Percentiles rank a stretch among this genome's conserved stretches.
These are phyloP conservation scores for Drosera spatulata DNA, from an alignment of 179 eudicot species.

Conservation along the genomic window DNA sequence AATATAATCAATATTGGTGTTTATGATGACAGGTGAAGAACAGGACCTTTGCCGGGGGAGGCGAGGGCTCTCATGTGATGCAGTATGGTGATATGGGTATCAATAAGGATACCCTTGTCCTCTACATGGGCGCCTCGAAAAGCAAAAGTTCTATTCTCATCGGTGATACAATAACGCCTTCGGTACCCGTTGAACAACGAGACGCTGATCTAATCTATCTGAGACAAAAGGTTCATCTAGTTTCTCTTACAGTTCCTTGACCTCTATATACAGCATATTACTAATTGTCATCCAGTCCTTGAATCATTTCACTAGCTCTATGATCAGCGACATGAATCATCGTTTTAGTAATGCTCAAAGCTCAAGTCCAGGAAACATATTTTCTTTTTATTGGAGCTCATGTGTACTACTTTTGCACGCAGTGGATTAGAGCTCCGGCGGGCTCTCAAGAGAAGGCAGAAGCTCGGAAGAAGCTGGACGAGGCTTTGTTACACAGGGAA, in stretches of 20 bases:
- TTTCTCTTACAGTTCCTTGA: neutral
- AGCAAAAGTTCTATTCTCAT: conserved; percentile 8
- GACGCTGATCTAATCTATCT: conserved; percentile 59
- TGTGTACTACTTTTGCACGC: neutral
- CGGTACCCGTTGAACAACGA: conserved; percentile 38
- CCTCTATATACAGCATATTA: too few relatives aligned
- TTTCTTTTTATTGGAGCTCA: too few relatives aligned
- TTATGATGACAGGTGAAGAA: conserved; percentile 16
- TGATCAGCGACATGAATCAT: too few relatives aligned
- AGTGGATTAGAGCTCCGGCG: conserved; percentile 52
- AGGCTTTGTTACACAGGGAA: conserved; percentile 47
- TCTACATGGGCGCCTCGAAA: conserved; percentile 28
- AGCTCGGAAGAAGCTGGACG: conserved; percentile 44
- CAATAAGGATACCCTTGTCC: conserved; percentile 21
- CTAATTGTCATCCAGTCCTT: too few relatives aligned
- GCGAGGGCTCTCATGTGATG: conserved; percentile 58
- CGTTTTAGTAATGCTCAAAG: too few relatives aligned
- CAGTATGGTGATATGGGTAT: conserved; percentile 52
- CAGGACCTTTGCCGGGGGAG: conserved; percentile 23
- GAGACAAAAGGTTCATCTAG: conserved; percentile 41
- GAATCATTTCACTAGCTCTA: too few relatives aligned
- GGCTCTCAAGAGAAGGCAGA: conserved; percentile 39
- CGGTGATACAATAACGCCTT: neutral
- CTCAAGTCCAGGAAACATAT: too few relatives aligned
- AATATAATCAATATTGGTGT: neutral